Conservation (phyloP, 2,329 filamentous ascomycete genomes). For the Colletotrichum euphorbiae region DNA sequence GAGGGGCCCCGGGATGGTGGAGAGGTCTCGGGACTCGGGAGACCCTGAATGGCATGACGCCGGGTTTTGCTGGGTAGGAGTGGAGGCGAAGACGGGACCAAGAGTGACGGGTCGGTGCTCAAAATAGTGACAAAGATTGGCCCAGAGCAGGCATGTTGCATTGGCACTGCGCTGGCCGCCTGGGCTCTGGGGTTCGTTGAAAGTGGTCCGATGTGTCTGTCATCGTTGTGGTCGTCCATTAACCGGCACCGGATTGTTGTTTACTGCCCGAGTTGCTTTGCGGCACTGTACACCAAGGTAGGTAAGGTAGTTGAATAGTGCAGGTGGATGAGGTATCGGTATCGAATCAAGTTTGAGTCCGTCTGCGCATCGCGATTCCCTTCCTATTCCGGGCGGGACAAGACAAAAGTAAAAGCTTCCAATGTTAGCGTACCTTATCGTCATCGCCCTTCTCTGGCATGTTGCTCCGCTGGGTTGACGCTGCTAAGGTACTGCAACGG, state of each 20-base stretch:
- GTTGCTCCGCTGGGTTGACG: background rate
- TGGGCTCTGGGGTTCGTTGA: background rate
- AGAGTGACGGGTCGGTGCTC: slow-evolving; percentile 30
- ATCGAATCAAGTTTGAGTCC: background rate
- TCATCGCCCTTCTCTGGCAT: slow-evolving; percentile 11
- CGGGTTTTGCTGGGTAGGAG: slow-evolving; percentile 21
- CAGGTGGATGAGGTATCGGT: background rate
- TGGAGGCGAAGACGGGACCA: slow-evolving; percentile 21
- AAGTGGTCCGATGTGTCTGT: background rate
- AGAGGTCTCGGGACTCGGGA: slow-evolving; percentile 31
- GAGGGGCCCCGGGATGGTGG: slow-evolving; percentile 10
- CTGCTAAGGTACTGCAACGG: slow-evolving; percentile 9
- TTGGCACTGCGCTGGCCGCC: slow-evolving; percentile 15
- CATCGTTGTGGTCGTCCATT: background rate
- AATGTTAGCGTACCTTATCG: background rate
- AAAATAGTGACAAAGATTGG: slow-evolving; percentile 38
- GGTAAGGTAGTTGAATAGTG: background rate
- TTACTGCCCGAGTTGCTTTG: background rate
- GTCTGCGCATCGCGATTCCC: background rate
- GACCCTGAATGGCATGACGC: slow-evolving; percentile 32
- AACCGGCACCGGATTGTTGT: background rate
- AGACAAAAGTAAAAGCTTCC: slow-evolving; percentile 9
- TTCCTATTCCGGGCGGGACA: slow-evolving; percentile 8
- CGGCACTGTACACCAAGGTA: slow-evolving; percentile 6
- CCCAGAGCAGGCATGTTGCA: slow-evolving; percentile 31